Percentiles rank a stretch among this genome's conserved stretches.
Conservation (phyloP, 768 basidiomycete species). For the Phaeotremella fagi region DNA sequence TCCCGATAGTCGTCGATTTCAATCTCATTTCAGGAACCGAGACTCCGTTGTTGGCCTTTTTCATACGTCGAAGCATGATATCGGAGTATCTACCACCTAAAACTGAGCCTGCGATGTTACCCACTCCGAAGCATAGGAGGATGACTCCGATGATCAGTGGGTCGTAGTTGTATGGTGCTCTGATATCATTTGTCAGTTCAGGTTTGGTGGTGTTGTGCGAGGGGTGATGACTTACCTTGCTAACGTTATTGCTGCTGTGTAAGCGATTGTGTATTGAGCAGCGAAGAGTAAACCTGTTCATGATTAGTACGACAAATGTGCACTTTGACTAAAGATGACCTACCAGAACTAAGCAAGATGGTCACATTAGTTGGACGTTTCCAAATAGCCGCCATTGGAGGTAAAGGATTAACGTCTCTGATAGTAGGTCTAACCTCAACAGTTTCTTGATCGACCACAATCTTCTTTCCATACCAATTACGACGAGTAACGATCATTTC, state of each 20-base stretch:
- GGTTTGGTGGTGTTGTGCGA: background rate
- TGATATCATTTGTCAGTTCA: background rate
- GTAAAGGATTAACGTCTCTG: slow-evolving; percentile 69
- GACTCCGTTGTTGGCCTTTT: slow-evolving; percentile 53
- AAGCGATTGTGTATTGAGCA: slow-evolving; percentile 65
- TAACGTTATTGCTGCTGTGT: slow-evolving; percentile 70
- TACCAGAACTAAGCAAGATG: slow-evolving; percentile 64
- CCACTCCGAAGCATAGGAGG: slow-evolving; percentile 66
- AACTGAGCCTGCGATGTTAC: slow-evolving; percentile 57
- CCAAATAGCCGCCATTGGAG: slow-evolving; percentile 59
- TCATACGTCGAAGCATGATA: slow-evolving; percentile 51
- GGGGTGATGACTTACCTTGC: slow-evolving; percentile 34
- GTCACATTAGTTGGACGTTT: slow-evolving; percentile 63
- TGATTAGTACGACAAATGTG: no score
- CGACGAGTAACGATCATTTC: slow-evolving; percentile 16
- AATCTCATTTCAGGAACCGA: slow-evolving; percentile 74
- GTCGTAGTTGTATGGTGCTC: slow-evolving; percentile 60
- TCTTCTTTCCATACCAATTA: slow-evolving; percentile 12
- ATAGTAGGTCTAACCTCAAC: slow-evolving; percentile 57
- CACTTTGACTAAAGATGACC: slow-evolving; percentile 18
- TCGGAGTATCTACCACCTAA: slow-evolving; percentile 62
- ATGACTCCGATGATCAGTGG: slow-evolving; percentile 70
- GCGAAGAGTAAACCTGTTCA: slow-evolving; percentile 68
- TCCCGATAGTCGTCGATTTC: slow-evolving; percentile 57
- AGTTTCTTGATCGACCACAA: slow-evolving; percentile 8